phyloP scores from a whole-genome alignment of 768 basidiomycete genomes.

The Amanita brunnescens region DNA sequence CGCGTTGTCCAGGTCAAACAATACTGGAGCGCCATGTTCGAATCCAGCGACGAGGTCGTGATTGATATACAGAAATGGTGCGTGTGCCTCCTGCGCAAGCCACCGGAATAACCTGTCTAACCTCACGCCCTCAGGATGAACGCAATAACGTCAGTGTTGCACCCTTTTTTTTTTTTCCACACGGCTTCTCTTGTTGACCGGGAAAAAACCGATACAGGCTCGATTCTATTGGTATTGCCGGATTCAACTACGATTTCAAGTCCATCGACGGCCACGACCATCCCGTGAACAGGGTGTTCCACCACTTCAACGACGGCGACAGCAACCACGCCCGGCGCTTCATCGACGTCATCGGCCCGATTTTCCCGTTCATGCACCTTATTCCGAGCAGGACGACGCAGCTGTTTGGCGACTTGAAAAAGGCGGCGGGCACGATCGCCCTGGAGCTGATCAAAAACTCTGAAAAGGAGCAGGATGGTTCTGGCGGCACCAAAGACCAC shows the following conservation, averaged over 20 bases:
- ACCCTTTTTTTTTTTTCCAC: neutral
- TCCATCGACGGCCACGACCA: neutral
- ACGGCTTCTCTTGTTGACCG: neutral
- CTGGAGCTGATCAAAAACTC: neutral
- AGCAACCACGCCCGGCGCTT: neutral
- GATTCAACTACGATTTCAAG: neutral
- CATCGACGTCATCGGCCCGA: neutral
- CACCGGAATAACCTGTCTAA: neutral
- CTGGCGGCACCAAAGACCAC: neutral
- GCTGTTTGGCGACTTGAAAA: neutral
- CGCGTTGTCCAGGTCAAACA: conserved; percentile 23
- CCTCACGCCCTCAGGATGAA: conserved; percentile 29
- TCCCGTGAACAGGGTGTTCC: neutral
- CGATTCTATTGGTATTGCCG: conserved; percentile 36
- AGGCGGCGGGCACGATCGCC: neutral
- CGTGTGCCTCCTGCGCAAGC: conserved; percentile 3
- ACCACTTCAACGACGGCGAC: neutral
- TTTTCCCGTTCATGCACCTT: neutral
- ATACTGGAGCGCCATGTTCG: conserved; percentile 21
- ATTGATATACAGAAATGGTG: conserved; percentile 44
- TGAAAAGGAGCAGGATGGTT: neutral
- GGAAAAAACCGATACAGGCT: conserved; percentile 31
- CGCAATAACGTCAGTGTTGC: conserved; percentile 27
- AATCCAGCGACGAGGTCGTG: conserved; percentile 16
- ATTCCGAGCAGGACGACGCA: neutral